Evolutionary conservation across 345 rosid species (phyloP), one percentile per base, ranked within the genome.

Genomic region (Diplotaxis tenuifolia): DNA sequence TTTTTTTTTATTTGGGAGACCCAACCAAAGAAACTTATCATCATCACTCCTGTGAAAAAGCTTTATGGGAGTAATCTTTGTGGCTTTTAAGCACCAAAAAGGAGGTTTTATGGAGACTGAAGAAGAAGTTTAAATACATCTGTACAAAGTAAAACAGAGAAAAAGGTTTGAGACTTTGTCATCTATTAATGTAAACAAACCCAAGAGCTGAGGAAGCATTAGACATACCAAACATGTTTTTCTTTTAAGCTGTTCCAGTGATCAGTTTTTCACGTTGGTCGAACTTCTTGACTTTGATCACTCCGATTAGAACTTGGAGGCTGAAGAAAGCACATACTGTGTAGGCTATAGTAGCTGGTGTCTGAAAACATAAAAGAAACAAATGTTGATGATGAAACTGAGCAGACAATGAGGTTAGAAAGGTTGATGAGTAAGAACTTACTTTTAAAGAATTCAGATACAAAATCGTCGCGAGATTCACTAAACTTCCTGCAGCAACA

Each of bases 401-500:
- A 25, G 20, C 57, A 66, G 32, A 61, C 6, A 25, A 54, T 14
- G 47, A 62, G 27, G 4, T 40, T 55, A 25, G n/a, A 10, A 61
- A 40, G 5, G 49, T 52, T 9, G n/a, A 23, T 47, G 34, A 25
- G 49, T 42, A 29, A 66, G 15, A 74, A 78, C 93, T 88, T 85
- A 91, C 98, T 75, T 83, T 82, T 58, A 94, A 64, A n/a, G 97
- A 86, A 65, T 94, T 88, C 70, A 94, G 92, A 82, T 86, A 86
- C 82, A 93, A 84, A 80, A 91, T 84, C 64, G 98, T 93, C 63
- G 92, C 98, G 4, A 94, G 92, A 82, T 94, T 94, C 70, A 94
- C 76, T 75, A 94, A 83, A 81, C 98, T 94, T 81, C 96, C 97
- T 71, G 95, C 92, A 73, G 96, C 99, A 54, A 95, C 95, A 12